Percentiles rank a stretch among this genome's conserved stretches.
Conservation (phyloP, 106 monocot genomes). For the Acanthochlamys bracteata region DNA sequence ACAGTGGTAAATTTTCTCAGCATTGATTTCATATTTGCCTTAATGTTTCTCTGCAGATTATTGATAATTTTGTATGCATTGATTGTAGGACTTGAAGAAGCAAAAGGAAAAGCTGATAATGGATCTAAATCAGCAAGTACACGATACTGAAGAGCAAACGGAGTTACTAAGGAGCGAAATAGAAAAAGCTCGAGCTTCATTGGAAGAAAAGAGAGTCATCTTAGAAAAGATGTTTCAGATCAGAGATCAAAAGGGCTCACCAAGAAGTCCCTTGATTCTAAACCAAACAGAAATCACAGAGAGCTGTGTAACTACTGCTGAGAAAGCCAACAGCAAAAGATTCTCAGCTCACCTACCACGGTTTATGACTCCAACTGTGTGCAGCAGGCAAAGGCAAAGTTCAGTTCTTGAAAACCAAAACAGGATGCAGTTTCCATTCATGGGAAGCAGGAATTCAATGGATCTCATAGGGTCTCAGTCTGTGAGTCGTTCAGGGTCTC, state of each 20-base stretch:
- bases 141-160: conserved; percentile 39
- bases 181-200: conserved; percentile 19
- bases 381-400: conserved; percentile 47
- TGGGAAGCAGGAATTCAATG: conserved; percentile 12
- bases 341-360: conserved; percentile 23
- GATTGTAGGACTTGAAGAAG: conserved; percentile 37
- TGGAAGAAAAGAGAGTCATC: conserved; percentile 30
- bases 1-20: conserved; percentile 29
- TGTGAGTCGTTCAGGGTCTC: conserved; percentile 17
- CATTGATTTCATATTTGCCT: neutral
- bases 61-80: conserved; percentile 1
- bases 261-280: conserved; percentile 53
- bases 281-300: conserved; percentile 19
- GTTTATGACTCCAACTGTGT: conserved; percentile 72
- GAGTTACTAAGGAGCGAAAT: conserved; percentile 33
- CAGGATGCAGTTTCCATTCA: conserved; percentile 24
- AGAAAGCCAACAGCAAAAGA: conserved; percentile 11
- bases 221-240: neutral
- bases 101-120: conserved; percentile 31
- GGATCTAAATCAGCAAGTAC: conserved; percentile 37
- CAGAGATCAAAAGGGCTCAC: conserved; percentile 45
- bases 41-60: neutral
- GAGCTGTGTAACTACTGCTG: conserved; percentile 14
- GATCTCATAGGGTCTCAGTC: conserved; percentile 44
- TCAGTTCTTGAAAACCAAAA: conserved; percentile 12